Evolutionary conservation across 768 basidiomycete species (phyloP), one percentile per base, ranked within the genome.

Genomic region (Suillus subalutaceus): DNA sequence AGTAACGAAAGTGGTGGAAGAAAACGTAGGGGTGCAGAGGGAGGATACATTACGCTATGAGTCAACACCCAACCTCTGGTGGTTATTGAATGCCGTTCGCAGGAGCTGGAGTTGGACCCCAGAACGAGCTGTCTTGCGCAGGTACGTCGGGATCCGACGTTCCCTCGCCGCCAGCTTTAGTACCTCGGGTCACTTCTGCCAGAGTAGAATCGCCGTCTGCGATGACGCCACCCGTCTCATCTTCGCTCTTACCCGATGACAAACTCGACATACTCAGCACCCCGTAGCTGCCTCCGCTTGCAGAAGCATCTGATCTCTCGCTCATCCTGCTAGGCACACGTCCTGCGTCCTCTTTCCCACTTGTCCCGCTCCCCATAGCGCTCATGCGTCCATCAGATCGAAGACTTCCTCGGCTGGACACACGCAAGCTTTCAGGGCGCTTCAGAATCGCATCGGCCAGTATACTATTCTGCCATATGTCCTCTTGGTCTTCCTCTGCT

Each of bases 381-480:
- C 62, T 63, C 32, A 23, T 37, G 26, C 46, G 46, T 7, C 46
- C 38, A n/a, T 63, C 62, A 57, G 62, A 63, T 37, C 62, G 62
- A 37, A 58, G n/a, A 30, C 62, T 63, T n/a, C 35, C 53, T 20
- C 55, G 55, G 13, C 62, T 63, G 2, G 62, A 20, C n/a, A 63
- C 44, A 3, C 62, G 62, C 18, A 75, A 65, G 32, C 74, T 77
- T 63, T 75, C 74, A 9, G 87, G 87, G 30, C 86, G 75, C 76
- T 88, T 88, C 63, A 88, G 65, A 40, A 88, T 88, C 12, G 87
- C 86, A 69, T 86, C 87, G 8, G 84, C 87, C 63, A 88, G 75
- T 38, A 80, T 71, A 63, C 82, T 82, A 68, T 81, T 88, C 48
- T 85, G 75, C 20, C 77, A 77, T 13, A 77, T 76, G 12, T 78